Evolutionary conservation across 495 filamentous ascomycete species (phyloP).

Genomic region (Parathielavia appendiculata): DNA sequence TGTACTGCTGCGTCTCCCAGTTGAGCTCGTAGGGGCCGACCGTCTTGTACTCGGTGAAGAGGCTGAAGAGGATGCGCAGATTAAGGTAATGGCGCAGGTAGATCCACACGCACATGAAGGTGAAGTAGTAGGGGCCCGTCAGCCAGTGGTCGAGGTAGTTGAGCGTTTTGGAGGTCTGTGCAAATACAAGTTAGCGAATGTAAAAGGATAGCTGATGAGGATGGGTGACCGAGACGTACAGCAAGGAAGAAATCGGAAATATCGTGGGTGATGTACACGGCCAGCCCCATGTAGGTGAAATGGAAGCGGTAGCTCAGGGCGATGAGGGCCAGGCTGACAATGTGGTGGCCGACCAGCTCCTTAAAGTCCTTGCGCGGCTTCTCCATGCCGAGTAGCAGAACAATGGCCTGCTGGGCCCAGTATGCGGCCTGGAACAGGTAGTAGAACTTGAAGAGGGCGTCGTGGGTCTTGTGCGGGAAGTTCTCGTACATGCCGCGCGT

Average conservation of each 20-base stretch:
- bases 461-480: conserved; percentile 84
- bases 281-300: conserved; percentile 96
- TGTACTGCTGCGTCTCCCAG: conserved; percentile 81
- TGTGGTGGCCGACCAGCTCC: conserved; percentile 90
- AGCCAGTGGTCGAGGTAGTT: conserved; percentile 83
- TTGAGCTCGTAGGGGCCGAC: conserved; percentile 83
- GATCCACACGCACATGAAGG: conserved; percentile 82
- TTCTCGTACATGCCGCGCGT: conserved; percentile 82
- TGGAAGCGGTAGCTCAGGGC: conserved; percentile 91
- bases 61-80: conserved; percentile 76
- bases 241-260: conserved; percentile 96
- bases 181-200: background rate
- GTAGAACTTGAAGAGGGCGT: conserved; percentile 88
- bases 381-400: conserved; percentile 82
- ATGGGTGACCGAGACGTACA: conserved; percentile 48
- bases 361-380: conserved; percentile 95
- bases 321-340: conserved; percentile 87
- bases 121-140: conserved; percentile 73
- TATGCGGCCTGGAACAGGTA: conserved; percentile 94
- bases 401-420: conserved; percentile 94
- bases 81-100: conserved; percentile 93
- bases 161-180: conserved; percentile 82
- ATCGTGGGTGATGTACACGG: conserved; percentile 95
- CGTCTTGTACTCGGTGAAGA: conserved; percentile 81
- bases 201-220: background rate